Conservation (phyloP, 257 asterid genomes). For the Anisodus tanguticus region DNA sequence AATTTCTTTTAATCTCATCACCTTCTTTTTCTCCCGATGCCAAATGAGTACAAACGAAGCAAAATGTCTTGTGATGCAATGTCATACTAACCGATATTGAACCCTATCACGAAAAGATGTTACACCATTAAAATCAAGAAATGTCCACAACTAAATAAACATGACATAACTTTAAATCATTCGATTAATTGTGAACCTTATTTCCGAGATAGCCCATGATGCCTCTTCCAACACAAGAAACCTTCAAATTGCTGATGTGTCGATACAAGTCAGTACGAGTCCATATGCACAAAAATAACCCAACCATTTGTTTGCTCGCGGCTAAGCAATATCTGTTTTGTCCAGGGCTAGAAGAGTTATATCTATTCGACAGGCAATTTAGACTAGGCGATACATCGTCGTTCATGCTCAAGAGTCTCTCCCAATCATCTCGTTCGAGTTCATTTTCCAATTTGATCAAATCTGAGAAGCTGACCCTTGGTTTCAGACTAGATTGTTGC, state of each 20-base stretch:
- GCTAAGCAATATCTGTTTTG: conserved; percentile 52
- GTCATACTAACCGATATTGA: conserved; percentile 80
- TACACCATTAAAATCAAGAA: background rate
- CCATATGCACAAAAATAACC: conserved; percentile 70
- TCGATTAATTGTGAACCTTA: conserved; percentile 48
- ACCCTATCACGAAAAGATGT: conserved; percentile 46
- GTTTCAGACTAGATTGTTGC: conserved; percentile 29
- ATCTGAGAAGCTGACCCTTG: conserved; percentile 61
- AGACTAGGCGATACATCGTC: conserved; percentile 37
- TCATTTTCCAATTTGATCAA: conserved; percentile 46
- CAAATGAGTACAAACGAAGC: conserved; percentile 90
- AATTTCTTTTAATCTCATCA: conserved; percentile 61
- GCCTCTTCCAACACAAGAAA: conserved; percentile 75
- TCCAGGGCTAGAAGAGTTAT: background rate
- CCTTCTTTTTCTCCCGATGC: conserved; percentile 85
- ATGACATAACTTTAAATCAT: too few species aligned
- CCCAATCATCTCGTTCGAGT: conserved; percentile 25
- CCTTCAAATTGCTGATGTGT: conserved; percentile 54
- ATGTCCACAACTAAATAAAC: background rate
- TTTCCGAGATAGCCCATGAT: conserved; percentile 90
- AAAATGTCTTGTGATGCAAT: conserved; percentile 50
- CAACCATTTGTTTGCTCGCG: conserved; percentile 87
- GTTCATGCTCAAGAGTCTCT: conserved; percentile 30
- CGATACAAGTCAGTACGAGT: conserved; percentile 58
- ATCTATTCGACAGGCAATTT: background rate